Evolutionary conservation across 2,329 filamentous ascomycete species (phyloP).

Genomic region (Teratosphaeria viscida): DNA sequence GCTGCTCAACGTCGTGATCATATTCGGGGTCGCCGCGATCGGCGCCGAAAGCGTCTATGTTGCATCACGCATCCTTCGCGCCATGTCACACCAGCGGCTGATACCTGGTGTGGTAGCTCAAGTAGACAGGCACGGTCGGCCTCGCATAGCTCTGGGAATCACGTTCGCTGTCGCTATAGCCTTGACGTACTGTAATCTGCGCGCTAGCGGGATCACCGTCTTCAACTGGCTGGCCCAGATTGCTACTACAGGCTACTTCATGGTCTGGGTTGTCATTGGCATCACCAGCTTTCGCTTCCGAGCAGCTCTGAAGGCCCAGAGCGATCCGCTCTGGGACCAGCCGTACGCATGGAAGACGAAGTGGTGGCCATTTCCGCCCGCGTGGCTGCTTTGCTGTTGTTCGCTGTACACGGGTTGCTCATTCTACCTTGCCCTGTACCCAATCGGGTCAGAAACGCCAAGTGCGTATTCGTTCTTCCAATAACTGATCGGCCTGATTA

Average conservation of each 20-base stretch:
- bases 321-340: slow-evolving; percentile 51
- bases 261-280: slow-evolving; percentile 75
- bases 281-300: slow-evolving; percentile 83
- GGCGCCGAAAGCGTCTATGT: slow-evolving; percentile 49
- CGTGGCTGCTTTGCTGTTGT: slow-evolving; percentile 8
- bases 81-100: slow-evolving; percentile 42
- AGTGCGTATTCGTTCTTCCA: slow-evolving; percentile 15
- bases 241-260: slow-evolving; percentile 59
- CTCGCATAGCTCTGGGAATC: slow-evolving; percentile 58
- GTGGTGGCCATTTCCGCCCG: slow-evolving; percentile 36
- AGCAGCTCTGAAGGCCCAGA: slow-evolving; percentile 55
- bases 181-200: slow-evolving; percentile 56
- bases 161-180: slow-evolving; percentile 54
- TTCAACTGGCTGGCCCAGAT: slow-evolving; percentile 69
- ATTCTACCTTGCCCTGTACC: slow-evolving; percentile 7
- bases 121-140: slow-evolving; percentile 72
- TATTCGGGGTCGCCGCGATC: slow-evolving; percentile 43
- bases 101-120: slow-evolving; percentile 68
- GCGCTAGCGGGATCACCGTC: slow-evolving; percentile 51
- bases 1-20: slow-evolving; percentile 55
- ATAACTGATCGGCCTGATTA: slow-evolving; percentile 39
- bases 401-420: slow-evolving; percentile 8
- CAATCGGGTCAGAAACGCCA: slow-evolving; percentile 23
- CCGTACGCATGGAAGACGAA: slow-evolving; percentile 50
- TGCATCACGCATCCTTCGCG: slow-evolving; percentile 46